Conservation (phyloP, 2,329 filamentous ascomycete species). For the Lomentospora prolificans region DNA sequence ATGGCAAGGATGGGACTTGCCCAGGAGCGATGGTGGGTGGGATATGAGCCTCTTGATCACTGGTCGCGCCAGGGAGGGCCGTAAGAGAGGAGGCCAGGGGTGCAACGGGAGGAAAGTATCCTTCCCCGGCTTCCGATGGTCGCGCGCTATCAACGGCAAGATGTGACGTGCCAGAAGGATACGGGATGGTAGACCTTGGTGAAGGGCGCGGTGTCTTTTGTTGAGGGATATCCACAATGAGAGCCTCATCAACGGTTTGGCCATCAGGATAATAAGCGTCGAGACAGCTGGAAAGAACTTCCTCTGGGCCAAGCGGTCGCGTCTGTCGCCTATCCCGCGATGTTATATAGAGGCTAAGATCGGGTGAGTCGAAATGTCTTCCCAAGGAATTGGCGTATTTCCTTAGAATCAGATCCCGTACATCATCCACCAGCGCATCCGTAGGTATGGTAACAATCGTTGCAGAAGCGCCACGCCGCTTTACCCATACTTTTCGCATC, state of each 20-base stretch:
- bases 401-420: conserved; percentile 80
- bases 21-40: conserved; percentile 63
- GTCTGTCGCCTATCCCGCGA: conserved; percentile 50
- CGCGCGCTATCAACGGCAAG: conserved; percentile 45
- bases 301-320: conserved; percentile 72
- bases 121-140: conserved; percentile 59
- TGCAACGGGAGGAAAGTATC: conserved; percentile 69
- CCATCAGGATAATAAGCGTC: conserved; percentile 80
- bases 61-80: conserved; percentile 20
- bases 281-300: conserved; percentile 66
- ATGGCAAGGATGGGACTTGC: conserved; percentile 70
- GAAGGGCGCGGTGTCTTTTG: conserved; percentile 73
- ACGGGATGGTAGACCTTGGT: conserved; percentile 46
- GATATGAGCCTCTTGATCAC: not conserved
- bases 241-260: conserved; percentile 78
- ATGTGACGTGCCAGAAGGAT: conserved; percentile 38
- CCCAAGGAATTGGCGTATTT: conserved; percentile 94
- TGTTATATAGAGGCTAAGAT: conserved; percentile 69
- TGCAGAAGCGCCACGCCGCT: conserved; percentile 71
- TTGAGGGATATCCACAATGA: conserved; percentile 77
- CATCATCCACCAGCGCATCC: conserved; percentile 88
- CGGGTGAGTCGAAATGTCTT: conserved; percentile 79
- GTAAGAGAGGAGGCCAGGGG: conserved; percentile 22
- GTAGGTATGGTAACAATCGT: conserved; percentile 79
- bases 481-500: conserved; percentile 88